phyloP scores from a whole-genome alignment of 2,329 filamentous ascomycete species.

The Colletotrichum trifolii region DNA sequence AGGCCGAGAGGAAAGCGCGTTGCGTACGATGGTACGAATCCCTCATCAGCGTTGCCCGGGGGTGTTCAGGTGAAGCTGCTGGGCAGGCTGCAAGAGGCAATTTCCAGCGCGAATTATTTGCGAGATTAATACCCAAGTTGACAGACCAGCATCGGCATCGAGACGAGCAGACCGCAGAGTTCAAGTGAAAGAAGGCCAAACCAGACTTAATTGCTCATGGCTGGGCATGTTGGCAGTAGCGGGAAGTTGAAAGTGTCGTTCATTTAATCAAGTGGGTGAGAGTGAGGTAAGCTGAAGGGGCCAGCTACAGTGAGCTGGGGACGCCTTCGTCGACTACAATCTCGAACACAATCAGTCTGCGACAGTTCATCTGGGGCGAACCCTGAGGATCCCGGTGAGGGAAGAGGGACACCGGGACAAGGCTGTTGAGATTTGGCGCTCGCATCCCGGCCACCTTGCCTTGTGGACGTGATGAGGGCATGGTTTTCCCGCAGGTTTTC shows the following conservation, averaged over 20 bases:
- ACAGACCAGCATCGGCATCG: neutral
- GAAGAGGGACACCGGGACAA: neutral
- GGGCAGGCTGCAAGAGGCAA: constrained; percentile 11
- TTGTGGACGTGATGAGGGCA: neutral
- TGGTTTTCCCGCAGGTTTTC: constrained; percentile 29
- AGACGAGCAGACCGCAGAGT: neutral
- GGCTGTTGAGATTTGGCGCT: constrained; percentile 1
- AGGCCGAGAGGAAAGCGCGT: neutral
- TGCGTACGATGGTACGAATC: constrained; percentile 11
- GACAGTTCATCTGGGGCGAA: constrained; percentile 29
- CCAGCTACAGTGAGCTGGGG: constrained; percentile 2
- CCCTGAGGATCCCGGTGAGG: constrained; percentile 12
- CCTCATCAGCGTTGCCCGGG: constrained; percentile 14
- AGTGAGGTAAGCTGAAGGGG: neutral
- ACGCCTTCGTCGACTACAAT: constrained; percentile 27
- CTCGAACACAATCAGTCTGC: constrained; percentile 32
- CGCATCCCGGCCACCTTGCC: constrained; percentile 3
- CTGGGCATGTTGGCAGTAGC: constrained; percentile 7
- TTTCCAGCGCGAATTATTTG: constrained; percentile 34
- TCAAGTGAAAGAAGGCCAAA: neutral
- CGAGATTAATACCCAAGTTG: constrained; percentile 15
- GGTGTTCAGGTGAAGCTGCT: constrained; percentile 25
- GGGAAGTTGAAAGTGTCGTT: constrained; percentile 11
- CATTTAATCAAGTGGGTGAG: constrained; percentile 20
- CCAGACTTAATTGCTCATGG: neutral